Conservation (phyloP, 768 basidiomycete genomes). For the Boletus rubropictus region DNA sequence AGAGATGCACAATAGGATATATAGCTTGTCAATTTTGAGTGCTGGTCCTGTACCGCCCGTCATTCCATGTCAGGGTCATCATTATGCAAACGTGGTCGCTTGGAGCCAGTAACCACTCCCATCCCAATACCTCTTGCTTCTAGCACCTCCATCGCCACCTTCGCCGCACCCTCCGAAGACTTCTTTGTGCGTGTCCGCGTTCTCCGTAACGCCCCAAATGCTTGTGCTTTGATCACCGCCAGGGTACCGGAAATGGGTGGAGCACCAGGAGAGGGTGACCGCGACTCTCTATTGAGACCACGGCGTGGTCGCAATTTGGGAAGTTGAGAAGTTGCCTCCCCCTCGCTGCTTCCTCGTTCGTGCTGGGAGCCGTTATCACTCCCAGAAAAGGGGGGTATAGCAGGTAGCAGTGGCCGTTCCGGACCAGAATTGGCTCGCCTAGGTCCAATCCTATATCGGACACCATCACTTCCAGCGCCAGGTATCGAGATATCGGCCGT, state of each 20-base stretch:
- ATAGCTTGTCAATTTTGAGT: constrained; percentile 19
- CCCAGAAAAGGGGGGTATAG: constrained; percentile 43
- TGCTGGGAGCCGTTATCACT: constrained; percentile 48
- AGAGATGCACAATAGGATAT: constrained; percentile 29
- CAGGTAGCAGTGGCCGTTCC: constrained; percentile 45
- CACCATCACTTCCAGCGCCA: constrained; percentile 45
- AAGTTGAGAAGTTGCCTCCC: constrained; percentile 39
- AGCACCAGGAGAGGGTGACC: constrained; percentile 42
- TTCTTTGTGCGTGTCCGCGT: constrained; percentile 71
- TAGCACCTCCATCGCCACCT: constrained; percentile 74
- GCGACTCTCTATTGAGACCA: constrained; percentile 40
- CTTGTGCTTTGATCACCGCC: constrained; percentile 87
- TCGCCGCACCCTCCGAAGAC: constrained; percentile 62
- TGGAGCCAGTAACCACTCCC: constrained; percentile 36
- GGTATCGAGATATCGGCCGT: constrained; percentile 64
- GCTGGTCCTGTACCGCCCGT: constrained; percentile 10
- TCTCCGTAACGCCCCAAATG: constrained; percentile 78
- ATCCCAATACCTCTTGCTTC: constrained; percentile 70
- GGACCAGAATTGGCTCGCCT: constrained; percentile 45
- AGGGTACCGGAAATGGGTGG: constrained; percentile 69
- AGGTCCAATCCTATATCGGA: constrained; percentile 53
- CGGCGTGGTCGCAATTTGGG: constrained; percentile 46
- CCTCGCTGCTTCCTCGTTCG: constrained; percentile 53
- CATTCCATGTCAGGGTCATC: constrained; percentile 46
- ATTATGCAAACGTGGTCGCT: constrained; percentile 43